A percentile compares a stretch with the other conserved stretches of the same genome.
These are phyloP conservation scores for Dioszegia aurantiaca DNA, from an alignment of 768 basidiomycete genomes.

Conservation along the genomic window DNA sequence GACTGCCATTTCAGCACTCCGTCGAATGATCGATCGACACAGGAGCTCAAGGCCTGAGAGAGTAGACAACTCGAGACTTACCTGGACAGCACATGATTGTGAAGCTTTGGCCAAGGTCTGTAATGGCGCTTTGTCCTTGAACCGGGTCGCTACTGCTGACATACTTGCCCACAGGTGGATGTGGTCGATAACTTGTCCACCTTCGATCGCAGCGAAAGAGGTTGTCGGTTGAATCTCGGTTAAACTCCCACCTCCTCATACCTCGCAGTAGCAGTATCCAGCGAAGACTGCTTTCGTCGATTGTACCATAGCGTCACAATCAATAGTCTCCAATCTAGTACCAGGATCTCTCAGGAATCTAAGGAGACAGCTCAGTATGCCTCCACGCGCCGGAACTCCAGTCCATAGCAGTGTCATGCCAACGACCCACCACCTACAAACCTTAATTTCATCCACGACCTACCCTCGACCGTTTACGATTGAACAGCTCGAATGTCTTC, in stretches of 20 bases:
- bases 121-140: constrained; percentile 41
- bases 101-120: constrained; percentile 46
- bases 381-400: neutral
- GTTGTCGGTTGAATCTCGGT: neutral
- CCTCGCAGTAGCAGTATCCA: too few relatives aligned
- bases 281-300: neutral
- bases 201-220: neutral
- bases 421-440: constrained; percentile 15
- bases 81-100: constrained; percentile 43
- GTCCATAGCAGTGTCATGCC: neutral
- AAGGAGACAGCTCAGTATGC: neutral
- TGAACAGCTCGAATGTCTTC: constrained; percentile 32
- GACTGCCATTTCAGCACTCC: constrained; percentile 56
- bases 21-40: neutral
- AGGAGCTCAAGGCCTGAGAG: too few relatives aligned
- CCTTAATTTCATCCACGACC: constrained; percentile 32
- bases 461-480: constrained; percentile 27
- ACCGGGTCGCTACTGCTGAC: constrained; percentile 17
- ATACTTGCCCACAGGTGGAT: neutral
- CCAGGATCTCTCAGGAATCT: neutral
- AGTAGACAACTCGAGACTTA: constrained; percentile 18
- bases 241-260: too few relatives aligned
- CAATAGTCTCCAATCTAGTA: too few relatives aligned
- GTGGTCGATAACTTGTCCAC: neutral
- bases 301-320: too few relatives aligned